A percentile compares a stretch with the other conserved stretches of the same genome.
Conservation (phyloP, 2,329 filamentous ascomycete genomes). For the Stromatinia cepivora region DNA sequence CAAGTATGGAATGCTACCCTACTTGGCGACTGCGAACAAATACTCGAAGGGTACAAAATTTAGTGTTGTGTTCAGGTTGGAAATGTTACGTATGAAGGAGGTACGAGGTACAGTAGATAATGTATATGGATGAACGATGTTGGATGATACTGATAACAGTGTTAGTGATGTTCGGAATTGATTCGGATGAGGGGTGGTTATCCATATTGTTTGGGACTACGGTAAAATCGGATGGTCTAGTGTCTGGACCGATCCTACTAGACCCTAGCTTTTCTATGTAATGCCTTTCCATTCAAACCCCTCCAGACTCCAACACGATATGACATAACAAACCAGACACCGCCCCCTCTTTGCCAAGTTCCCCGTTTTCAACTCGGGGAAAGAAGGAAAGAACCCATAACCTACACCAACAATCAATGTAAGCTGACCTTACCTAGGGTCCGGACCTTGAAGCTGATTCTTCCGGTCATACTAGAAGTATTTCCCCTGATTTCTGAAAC, state of each 20-base stretch:
- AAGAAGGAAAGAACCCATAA: neutral
- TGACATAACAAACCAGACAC: neutral
- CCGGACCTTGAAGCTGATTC: neutral
- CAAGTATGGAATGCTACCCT: neutral
- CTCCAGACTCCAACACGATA: neutral
- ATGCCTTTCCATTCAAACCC: neutral
- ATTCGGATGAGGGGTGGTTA: neutral
- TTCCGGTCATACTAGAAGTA: neutral
- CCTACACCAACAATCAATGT: neutral
- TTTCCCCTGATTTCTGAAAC: neutral
- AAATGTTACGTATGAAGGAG: neutral
- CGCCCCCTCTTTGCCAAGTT: neutral
- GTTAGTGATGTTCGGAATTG: neutral
- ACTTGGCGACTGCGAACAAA: neutral
- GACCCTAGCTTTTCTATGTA: neutral
- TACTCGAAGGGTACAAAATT: neutral
- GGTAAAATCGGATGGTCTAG: neutral
- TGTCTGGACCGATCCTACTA: neutral
- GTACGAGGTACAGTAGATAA: neutral
- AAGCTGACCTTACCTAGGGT: constrained; percentile 5
- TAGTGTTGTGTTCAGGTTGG: neutral
- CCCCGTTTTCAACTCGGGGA: neutral
- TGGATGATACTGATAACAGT: constrained; percentile 2
- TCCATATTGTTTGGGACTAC: neutral
- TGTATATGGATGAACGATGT: neutral